Evolutionary conservation across 305 asterid species (phyloP), one percentile per base, ranked within the genome.

Genomic region (Ajuga reptans): DNA sequence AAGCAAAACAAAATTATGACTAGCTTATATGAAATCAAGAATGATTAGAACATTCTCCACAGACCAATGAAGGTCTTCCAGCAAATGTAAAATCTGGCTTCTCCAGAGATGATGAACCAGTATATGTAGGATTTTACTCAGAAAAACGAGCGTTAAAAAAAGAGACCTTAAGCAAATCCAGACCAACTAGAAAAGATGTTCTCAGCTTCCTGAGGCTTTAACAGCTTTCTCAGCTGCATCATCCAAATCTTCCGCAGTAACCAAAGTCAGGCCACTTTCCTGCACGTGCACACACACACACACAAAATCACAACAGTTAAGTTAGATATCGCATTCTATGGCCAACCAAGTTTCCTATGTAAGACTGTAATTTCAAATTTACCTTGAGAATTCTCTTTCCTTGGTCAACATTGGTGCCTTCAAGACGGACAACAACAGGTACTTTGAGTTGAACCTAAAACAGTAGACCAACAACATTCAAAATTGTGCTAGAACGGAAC

Each of bases 221-320:
- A 91, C 99, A 68, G 99, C 98, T 83, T 89, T 94, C 79, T 90
- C 95, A 52, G 99, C 98, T 17, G 97, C 99, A 58, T 94, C 98
- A 14, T 94, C 98, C 82, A 94, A 79, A 86, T 94, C 99, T 72
- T 91, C 98, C 1, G 98, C 99, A 68, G 96, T 88, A 31, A 94
- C 91, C 74, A 91, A 73, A 18, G 90, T 51, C 99, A 94, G 79
- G 36, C 98, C 98, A 77, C 96, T 91, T 82, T 94, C 98, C 98
- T 94, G 89, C 47, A 62, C 70, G 27, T 21, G 27, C 27, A 21
- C 27, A 21, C 27, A 21, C 2, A 21, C 2, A 21, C 1, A 21
- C 27, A 21, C 27, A 21, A 21, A 21, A 2, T 21, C 27, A 69
- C 17, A 58, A 3, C 10, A 3, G 9, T 4, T 17, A 17, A 18